phyloP scores from a whole-genome alignment of 352 stramenopile genomes.

The Phytopythium delawarense region DNA sequence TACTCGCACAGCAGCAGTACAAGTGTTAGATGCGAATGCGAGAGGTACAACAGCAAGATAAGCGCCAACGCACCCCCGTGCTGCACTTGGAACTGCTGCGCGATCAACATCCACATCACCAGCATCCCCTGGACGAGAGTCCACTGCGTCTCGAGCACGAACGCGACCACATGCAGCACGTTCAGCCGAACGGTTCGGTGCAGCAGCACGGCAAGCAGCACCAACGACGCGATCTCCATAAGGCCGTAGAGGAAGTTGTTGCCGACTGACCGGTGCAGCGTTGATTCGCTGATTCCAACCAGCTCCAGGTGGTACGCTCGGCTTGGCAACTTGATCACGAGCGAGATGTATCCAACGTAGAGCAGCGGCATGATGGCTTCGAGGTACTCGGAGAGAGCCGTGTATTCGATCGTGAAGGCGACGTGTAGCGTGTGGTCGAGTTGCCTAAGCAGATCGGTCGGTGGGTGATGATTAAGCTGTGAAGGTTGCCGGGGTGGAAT shows the following conservation, averaged over 20 bases:
- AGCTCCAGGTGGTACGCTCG: conserved; percentile 30
- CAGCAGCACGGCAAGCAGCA: conserved; percentile 13
- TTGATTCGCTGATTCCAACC: conserved; percentile 6
- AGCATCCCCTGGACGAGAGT: conserved; percentile 26
- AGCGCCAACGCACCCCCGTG: conserved; percentile 15
- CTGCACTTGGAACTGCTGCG: conserved; percentile 16
- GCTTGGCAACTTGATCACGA: conserved; percentile 23
- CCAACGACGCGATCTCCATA: conserved; percentile 24
- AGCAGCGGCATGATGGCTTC: conserved; percentile 34
- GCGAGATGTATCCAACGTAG: conserved; percentile 21
- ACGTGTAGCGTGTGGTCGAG: conserved; percentile 5
- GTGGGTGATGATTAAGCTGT: too few species aligned
- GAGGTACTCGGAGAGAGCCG: conserved; percentile 31
- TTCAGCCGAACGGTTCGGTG: conserved; percentile 14
- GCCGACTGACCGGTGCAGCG: conserved; percentile 9
- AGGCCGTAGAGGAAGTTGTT: conserved; percentile 20
- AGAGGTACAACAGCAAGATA: neutral
- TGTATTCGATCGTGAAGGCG: conserved; percentile 34
- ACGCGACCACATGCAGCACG: conserved; percentile 25
- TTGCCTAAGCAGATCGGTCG: neutral
- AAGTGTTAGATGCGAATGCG: neutral
- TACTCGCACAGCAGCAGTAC: neutral
- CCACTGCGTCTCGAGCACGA: conserved; percentile 31
- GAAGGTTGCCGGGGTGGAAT: too few species aligned
- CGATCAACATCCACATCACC: conserved; percentile 26